Evolutionary conservation across 306 rosid species (phyloP).

Genomic region (Gastrolobium villosum): DNA sequence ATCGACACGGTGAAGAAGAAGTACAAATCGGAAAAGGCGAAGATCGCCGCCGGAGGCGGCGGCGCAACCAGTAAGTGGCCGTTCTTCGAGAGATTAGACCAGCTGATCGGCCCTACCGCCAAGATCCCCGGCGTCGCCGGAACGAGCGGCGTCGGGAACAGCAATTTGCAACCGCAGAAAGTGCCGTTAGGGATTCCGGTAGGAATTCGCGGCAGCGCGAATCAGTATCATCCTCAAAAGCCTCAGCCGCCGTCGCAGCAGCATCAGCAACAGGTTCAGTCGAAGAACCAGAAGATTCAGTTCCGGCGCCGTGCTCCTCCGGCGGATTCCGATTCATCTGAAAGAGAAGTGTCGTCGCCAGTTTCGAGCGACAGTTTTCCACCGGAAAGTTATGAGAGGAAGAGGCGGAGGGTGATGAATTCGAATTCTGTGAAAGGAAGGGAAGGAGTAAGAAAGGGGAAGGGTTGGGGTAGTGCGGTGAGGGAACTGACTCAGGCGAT

Average conservation of each 20-base stretch:
- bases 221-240: conserved; percentile 53
- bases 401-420: conserved; percentile 60
- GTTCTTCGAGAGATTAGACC: conserved; percentile 74
- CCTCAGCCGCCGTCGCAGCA: conserved; percentile 49
- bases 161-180: conserved; percentile 55
- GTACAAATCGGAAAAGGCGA: conserved; percentile 88
- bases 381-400: conserved; percentile 59
- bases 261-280: conserved; percentile 22
- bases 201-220: conserved; percentile 51
- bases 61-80: conserved; percentile 81
- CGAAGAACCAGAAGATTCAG: conserved; percentile 62
- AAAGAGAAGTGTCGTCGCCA: conserved; percentile 64
- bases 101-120: conserved; percentile 75
- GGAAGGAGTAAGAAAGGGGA: conserved; percentile 39
- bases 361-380: conserved; percentile 78
- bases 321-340: conserved; percentile 54
- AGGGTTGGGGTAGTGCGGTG: conserved; percentile 77
- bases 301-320: conserved; percentile 52
- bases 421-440: conserved; percentile 47
- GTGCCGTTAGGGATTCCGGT: conserved; percentile 83
- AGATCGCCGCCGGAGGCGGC: conserved; percentile 69
- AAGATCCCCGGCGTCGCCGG: conserved; percentile 53
- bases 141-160: conserved; percentile 30
- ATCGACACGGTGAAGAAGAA: conserved; percentile 98
- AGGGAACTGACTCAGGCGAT: conserved; percentile 88